Base-by-base conservation (phyloP, 2,329 filamentous ascomycete genomes). In the Talaromyces sp. region DNA sequence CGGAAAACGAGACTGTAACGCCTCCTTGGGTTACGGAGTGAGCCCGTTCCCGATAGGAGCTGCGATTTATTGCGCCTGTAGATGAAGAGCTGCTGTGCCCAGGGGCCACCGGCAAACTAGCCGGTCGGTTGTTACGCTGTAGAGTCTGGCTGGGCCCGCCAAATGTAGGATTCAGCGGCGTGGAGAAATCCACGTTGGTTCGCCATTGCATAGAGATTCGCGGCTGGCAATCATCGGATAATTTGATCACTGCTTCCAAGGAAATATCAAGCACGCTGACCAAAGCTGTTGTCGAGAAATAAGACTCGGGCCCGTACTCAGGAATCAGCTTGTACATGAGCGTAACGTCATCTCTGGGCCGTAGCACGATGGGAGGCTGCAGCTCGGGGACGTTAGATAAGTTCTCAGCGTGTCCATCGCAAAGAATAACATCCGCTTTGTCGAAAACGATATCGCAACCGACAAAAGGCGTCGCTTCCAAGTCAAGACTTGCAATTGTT, bases 341-440 rank as follows among this genome's bases (percentile, higher is more conserved):
- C 0, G 83, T 83, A n/a, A 84, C 70, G 66, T 85, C 82, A 61
- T 87, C 84, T 61, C 82, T 79, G 13, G 83, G 81, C 15, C 77
- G 79, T 66, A 81, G 80, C 11, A 71, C 67, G 17, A 80, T 72
- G 0, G 78, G 75, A 8, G 73, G 70, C 11, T 64, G 62, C 17
- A 77, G 68, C 17, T 75, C 73, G 3, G 72, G 67, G 4, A 67
- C 68, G 10, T 74, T 65, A 36, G 76, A 77, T 15, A 81, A 69
- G 3, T 77, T 66, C 62, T 81, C 77, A 19, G 82, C 77, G 5
- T 73, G 71, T 15, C 82, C 82, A 59, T 81, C 77, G 36, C 76
- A 75, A 17, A 85, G 66, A 1, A 70, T 67, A 15, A 87, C 67
- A 3, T 78, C 70, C 22, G 83, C 75, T 47, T 78, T 76, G 15